Base-by-base conservation (phyloP, 73 alveolate genomes). In the Uronychia setigera region DNA sequence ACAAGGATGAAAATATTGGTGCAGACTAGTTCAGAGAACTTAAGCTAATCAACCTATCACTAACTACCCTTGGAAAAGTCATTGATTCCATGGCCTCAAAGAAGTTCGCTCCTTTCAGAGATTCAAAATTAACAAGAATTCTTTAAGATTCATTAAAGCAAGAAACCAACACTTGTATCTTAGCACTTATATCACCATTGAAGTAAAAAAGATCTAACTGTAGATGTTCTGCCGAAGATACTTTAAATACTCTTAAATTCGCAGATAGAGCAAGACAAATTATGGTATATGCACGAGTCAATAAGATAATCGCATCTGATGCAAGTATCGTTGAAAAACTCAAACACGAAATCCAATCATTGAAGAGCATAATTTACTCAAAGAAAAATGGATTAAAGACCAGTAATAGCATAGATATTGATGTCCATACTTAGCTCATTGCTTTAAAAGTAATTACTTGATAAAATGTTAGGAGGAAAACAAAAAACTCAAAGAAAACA, bases 131-230 rank as follows among this genome's bases (percentile, higher is more conserved):
- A 79, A 97, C 99, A 28, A 89, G 96, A 79, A 87, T 96, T 29
- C 91, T 97, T 67, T 91, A 91, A 88, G 98, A 97, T 83, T 91
- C 97, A 35, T 79, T 97, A 27, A 97, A 98, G 58, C 98, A 98
- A 26, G 95, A 96, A 86, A 92, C 96, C 27, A 57, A 60, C 74
- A 88, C 96, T 0, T 88, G 89, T 77, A 78, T 92, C 85, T 76
- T 92, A 31, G 96, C 94, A 0, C 88, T 95, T 13, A 92, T 97
- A 58, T 77, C 92, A 60, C 94, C 96, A 26, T 57, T 92, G 80
- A 59, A 35, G 0, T 88, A 93, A 25, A 19, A 19, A 46, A 46
- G 19, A 46, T 46, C n/a, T 46, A 46, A 46, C 19, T 19, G 19
- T 19, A 46, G 67, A n/a, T 32, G 82, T 77, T 59, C 88, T 74